Conservation (phyloP, 805 yeast species). For the Candida ponderosae region DNA sequence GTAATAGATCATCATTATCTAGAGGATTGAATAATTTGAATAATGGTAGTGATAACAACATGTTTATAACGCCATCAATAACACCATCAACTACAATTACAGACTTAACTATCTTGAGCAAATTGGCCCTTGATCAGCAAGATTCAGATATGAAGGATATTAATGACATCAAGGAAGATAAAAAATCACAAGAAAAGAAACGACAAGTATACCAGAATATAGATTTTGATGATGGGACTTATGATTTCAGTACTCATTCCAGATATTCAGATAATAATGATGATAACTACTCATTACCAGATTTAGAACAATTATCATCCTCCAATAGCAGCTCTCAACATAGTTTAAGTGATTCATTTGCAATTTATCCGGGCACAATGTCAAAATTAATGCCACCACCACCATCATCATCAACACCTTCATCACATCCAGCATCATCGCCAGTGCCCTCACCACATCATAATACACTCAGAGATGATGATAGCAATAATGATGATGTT, state of each 20-base stretch:
- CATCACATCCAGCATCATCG: neutral
- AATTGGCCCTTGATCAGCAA: no score
- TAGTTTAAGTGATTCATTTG: slow-evolving; percentile 9
- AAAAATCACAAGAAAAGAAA: neutral
- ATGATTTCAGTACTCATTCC: neutral
- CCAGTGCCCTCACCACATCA: neutral
- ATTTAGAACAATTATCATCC: slow-evolving; percentile 13
- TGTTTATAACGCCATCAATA: no score
- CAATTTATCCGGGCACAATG: slow-evolving; percentile 7
- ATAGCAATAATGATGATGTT: no score
- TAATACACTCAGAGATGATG: no score
- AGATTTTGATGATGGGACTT: slow-evolving; percentile 19
- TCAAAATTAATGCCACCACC: slow-evolving; percentile 3
- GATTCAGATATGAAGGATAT: no score
- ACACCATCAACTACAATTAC: no score
- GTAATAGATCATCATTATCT: no score
- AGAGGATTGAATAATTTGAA: no score
- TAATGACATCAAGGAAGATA: neutral
- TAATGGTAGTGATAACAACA: no score
- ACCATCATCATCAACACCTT: neutral
- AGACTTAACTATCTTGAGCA: no score
- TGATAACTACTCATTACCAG: slow-evolving; percentile 9
- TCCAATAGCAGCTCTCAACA: slow-evolving; percentile 19
- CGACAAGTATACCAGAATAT: slow-evolving; percentile 13
- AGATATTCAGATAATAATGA: neutral